Conservation (phyloP, 192 early-diverging fungal species). For the Coemansia sp. region DNA sequence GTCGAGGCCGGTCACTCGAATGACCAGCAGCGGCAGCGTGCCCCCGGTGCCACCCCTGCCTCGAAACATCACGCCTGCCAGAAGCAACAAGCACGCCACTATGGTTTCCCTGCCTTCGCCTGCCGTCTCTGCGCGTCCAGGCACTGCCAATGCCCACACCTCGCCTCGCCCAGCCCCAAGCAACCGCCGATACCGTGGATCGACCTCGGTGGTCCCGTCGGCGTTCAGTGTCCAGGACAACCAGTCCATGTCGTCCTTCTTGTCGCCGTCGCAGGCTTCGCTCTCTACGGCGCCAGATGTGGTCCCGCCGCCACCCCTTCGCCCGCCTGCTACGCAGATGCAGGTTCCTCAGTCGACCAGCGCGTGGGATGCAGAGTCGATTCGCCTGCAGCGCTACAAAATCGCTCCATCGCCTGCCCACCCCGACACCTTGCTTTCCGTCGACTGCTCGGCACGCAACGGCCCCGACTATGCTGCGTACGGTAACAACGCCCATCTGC, state of each 20-base stretch:
- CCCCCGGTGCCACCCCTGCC: slow-evolving; percentile 48
- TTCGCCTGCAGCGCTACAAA: slow-evolving; percentile 24
- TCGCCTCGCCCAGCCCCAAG: slow-evolving; percentile 25
- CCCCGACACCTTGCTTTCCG: neutral
- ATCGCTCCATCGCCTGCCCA: slow-evolving; percentile 13
- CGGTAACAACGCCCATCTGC: neutral
- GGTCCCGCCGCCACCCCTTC: slow-evolving; percentile 5
- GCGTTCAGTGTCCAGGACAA: neutral
- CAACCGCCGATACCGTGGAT: slow-evolving; percentile 31
- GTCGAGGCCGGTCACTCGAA: neutral
- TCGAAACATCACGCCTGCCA: slow-evolving; percentile 3
- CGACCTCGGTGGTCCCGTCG: slow-evolving; percentile 19
- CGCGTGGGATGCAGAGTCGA: slow-evolving; percentile 25
- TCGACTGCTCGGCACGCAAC: slow-evolving; percentile 1
- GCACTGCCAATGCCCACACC: slow-evolving; percentile 18
- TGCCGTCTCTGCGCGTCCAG: slow-evolving; percentile 11
- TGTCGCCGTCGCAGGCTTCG: neutral
- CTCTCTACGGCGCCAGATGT: neutral
- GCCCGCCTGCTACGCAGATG: slow-evolving; percentile 1
- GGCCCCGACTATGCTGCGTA: neutral
- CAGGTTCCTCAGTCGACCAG: neutral
- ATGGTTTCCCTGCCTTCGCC: slow-evolving; percentile 1
- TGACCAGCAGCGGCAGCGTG: slow-evolving; percentile 7
- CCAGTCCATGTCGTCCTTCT: slow-evolving; percentile 1
- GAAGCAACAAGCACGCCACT: neutral